These are phyloP conservation scores for Acanthochlamys bracteata DNA, from an alignment of 106 monocot genomes.

Conservation along the genomic window DNA sequence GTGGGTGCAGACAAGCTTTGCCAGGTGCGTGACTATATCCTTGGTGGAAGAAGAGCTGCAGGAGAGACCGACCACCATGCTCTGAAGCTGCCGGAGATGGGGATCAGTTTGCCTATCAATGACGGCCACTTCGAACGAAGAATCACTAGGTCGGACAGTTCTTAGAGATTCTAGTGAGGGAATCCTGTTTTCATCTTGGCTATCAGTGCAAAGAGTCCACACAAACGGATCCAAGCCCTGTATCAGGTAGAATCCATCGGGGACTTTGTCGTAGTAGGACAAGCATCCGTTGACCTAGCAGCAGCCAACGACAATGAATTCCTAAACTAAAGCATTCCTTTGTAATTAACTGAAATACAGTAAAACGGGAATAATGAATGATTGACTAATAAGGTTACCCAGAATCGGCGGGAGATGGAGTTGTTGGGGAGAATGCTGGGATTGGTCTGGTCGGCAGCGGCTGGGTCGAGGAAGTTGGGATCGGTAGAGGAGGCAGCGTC, in stretches of 20 bases:
- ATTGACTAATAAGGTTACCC: conserved; percentile 29
- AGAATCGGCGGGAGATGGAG: conserved; percentile 73
- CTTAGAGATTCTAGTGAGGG: conserved; percentile 70
- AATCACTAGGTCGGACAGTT: conserved; percentile 47
- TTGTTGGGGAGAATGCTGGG: conserved; percentile 22
- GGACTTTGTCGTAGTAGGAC: conserved; percentile 76
- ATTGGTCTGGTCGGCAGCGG: conserved; percentile 19
- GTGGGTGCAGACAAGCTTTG: conserved; percentile 61
- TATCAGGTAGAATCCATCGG: conserved; percentile 94
- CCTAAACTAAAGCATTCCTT: background rate
- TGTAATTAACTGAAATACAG: background rate
- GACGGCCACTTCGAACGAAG: conserved; percentile 63
- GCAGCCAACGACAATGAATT: background rate
- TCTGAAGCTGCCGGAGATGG: conserved; percentile 55
- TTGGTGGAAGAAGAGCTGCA: conserved; percentile 37
- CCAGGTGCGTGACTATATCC: conserved; percentile 79
- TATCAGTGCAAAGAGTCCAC: conserved; percentile 83
- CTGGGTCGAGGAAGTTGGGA: conserved; percentile 54
- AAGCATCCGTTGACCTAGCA: conserved; percentile 76
- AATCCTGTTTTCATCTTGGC: conserved; percentile 66
- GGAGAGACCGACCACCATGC: conserved; percentile 38
- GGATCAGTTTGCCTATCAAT: conserved; percentile 58
- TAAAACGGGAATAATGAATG: background rate
- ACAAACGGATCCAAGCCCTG: conserved; percentile 94
- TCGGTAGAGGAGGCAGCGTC: conserved; percentile 66